Percentiles rank a stretch among this genome's conserved stretches.
phyloP scores from a whole-genome alignment of 176 grass and related monocot genomes.

The Luzula sylvatica region DNA sequence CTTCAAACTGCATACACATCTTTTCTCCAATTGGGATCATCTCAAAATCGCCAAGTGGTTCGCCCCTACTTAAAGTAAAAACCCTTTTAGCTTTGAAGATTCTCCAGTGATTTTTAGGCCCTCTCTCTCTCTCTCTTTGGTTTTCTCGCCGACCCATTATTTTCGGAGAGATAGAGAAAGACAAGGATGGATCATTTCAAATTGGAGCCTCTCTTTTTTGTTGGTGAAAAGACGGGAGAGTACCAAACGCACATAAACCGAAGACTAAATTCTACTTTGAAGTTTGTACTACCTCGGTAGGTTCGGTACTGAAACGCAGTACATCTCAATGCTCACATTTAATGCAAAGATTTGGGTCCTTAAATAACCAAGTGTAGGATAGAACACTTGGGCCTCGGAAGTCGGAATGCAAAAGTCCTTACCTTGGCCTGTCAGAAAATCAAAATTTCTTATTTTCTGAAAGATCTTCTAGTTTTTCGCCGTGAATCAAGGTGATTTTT shows the following conservation, averaged over 20 bases:
- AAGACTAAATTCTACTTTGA: not conserved
- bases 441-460: not conserved
- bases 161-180: not conserved
- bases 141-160: conserved; percentile 17
- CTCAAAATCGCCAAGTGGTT: not conserved
- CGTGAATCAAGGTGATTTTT: conserved; percentile 19
- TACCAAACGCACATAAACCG: conserved; percentile 7
- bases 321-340: not conserved
- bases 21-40: no score
- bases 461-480: not conserved
- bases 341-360: not conserved
- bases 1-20: no score
- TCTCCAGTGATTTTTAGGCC: conserved; percentile 4
- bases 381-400: not conserved
- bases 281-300: conserved; percentile 18
- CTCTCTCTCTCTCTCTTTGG: not conserved
- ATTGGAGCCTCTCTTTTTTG: conserved; percentile 5
- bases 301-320: conserved; percentile 9
- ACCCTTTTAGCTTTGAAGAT: conserved; percentile 2
- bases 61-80: not conserved
- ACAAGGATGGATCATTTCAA: not conserved
- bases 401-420: not conserved
- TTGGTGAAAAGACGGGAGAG: not conserved
- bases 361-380: not conserved
- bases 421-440: not conserved